Percentiles rank a stretch among this genome's conserved stretches.
These are phyloP conservation scores for Phytopythium mirpurense DNA, from an alignment of 352 stramenopile genomes.

Conservation along the genomic window DNA sequence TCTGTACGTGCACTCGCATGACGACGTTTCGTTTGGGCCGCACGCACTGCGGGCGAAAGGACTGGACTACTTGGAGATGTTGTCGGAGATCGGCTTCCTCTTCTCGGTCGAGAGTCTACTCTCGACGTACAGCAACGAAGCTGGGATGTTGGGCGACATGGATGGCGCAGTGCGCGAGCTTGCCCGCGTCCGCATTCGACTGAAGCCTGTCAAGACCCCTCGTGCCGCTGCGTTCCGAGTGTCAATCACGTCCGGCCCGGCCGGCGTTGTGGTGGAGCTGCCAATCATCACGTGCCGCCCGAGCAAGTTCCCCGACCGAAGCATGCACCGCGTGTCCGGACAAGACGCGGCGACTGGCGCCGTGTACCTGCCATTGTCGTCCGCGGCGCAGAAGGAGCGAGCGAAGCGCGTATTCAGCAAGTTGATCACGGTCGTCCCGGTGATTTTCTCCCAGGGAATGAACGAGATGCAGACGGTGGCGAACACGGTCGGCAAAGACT, in stretches of 20 bases:
- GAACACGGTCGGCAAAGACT: constrained; percentile 78
- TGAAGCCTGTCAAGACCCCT: constrained; percentile 63
- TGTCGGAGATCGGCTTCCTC: constrained; percentile 62
- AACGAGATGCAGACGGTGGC: constrained; percentile 93
- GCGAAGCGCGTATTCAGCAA: constrained; percentile 56
- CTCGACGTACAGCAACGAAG: constrained; percentile 82
- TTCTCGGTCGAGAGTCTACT: constrained; percentile 82
- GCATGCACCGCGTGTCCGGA: constrained; percentile 72
- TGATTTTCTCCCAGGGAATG: constrained; percentile 88
- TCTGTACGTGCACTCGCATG: constrained; percentile 70
- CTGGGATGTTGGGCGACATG: constrained; percentile 83
- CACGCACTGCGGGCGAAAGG: constrained; percentile 29
- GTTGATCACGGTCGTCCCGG: constrained; percentile 57
- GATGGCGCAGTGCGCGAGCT: constrained; percentile 76
- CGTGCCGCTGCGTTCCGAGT: constrained; percentile 62
- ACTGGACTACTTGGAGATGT: constrained; percentile 71
- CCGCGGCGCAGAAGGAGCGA: constrained; percentile 37
- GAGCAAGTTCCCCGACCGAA: constrained; percentile 30
- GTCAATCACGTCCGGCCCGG: constrained; percentile 52
- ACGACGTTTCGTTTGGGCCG: constrained; percentile 29
- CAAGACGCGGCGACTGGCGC: constrained; percentile 71
- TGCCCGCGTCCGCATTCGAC: constrained; percentile 54
- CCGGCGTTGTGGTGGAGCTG: constrained; percentile 66
- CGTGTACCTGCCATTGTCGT: constrained; percentile 54
- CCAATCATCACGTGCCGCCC: constrained; percentile 58